Evolutionary conservation across 129 eudicot species (phyloP), one percentile per base, ranked within the genome.

Genomic region (Logfia minima): DNA sequence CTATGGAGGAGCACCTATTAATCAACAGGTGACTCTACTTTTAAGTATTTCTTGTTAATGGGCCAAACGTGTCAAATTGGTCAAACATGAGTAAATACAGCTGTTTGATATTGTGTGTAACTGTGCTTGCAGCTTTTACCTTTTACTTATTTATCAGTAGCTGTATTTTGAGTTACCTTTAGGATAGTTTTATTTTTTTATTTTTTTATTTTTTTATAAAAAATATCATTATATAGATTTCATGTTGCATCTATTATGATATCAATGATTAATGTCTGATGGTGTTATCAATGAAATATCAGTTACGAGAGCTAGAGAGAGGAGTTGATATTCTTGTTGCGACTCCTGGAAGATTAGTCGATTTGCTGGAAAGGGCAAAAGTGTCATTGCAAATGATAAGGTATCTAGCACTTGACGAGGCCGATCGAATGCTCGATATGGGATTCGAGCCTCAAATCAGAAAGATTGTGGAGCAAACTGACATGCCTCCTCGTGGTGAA

Each of bases 1-100:
- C 43, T 89, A 92, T 85, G 97, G 97, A 56, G 97, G 97, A 19
- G 92, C 95, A 4, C 97, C 95, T 1, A 87, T 92, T 22, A 58
- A 66, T 60, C 92, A 89, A 66, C 93, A 89, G 90, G 90, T 86
- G 73, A 80, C 58, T 62, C 29, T n/a, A 68, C 4, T 72, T 61
- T 61, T 17, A 9, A 70, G 23, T 45, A 48, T 51, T 51, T 34
- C 37, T 34, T 34, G 37, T 34, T 34, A 34, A 35, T 34, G 16
- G 51, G 53, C 0, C 71, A 32, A 37, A 1, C 52, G 26, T 6
- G 29, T 67, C 71, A 67, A n/a, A 29, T 65, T 17, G 69, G 26
- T 61, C 66, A 48, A 14, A 48, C 55, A 48, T 4, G 17, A 11
- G 4, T 48, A 13, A 48, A 16, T 13, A 48, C 11, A 31, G 28